Base-by-base conservation (phyloP, 2,329 filamentous ascomycete species). In the Diaporthe citriasiana region DNA sequence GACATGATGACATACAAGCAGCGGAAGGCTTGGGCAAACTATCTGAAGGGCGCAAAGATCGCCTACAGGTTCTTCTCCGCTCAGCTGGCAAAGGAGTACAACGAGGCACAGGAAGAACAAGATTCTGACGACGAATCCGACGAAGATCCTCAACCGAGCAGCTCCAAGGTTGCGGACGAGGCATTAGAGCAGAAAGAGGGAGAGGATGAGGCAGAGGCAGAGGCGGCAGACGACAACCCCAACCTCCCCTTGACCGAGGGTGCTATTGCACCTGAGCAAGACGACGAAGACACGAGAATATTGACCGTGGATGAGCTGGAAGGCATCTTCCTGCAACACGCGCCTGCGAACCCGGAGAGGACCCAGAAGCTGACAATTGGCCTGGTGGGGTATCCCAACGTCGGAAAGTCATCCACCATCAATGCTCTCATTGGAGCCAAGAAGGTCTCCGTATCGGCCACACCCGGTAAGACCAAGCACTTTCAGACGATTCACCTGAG, bases 351-450 rank as follows among this genome's bases (percentile, higher is more conserved):
- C 27, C 70, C 77, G 88, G 87, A 83, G 5, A 27, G 35, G 30
- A 86, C 87, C 59, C 84, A 84, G 76, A 98, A 97, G 83, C 93
- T 95, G 6, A 92, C 95, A 77, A 97, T 99, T 78, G 97, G 97
- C 79, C 88, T 99, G 27, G 97, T 99, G 50, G 97, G 97, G 74
- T 99, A 99, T 84, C 97, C 97, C 80, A 99, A 99, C 85, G 97
- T 99, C 76, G 97, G 97, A 85, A 99, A 99, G 86, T 99, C 97
- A 1, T 98, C 95, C 65, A 99, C 97, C 22, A 99, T 99, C 88
- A 99, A 99, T 86, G 96, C 97, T 55, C 90, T 99, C n/a, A 95
- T 98, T 74, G 97, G 97, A 68, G 93, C 97, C 72, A 99, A 98
- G 87, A 99, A 98, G 85, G 97, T 99, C 8, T 98, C 96, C 0